Evolutionary conservation across 2,329 filamentous ascomycete species (phyloP).

Genomic region (Ophiostoma ulmi): DNA sequence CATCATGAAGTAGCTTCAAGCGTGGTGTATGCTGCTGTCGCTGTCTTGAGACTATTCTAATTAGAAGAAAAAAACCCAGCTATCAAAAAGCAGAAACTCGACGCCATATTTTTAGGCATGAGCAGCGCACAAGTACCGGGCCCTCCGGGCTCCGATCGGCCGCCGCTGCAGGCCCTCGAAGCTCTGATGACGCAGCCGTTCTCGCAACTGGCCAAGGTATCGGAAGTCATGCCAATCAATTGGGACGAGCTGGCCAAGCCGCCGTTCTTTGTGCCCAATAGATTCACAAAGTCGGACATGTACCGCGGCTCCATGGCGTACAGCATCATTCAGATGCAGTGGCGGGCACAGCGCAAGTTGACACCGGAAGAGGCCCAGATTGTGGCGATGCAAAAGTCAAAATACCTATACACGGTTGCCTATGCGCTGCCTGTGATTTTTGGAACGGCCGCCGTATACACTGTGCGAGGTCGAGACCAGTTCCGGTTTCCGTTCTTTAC

Average conservation of each 20-base stretch:
- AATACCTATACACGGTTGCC: constrained; percentile 20
- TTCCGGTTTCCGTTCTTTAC: constrained; percentile 28
- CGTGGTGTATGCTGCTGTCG: neutral
- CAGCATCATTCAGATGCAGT: constrained; percentile 16
- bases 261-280: constrained; percentile 22
- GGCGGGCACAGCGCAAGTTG: constrained; percentile 24
- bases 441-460: constrained; percentile 15
- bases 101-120: neutral
- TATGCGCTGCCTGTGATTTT: constrained; percentile 23
- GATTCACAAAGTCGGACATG: neutral
- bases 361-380: constrained; percentile 27
- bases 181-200: neutral
- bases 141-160: neutral
- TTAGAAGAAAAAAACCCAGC: too few species aligned
- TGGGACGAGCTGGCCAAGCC: constrained; percentile 25
- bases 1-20: neutral
- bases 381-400: constrained; percentile 25
- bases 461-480: constrained; percentile 22
- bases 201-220: constrained; percentile 20
- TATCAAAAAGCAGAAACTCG: neutral
- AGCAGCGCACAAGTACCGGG: neutral
- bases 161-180: constrained; percentile 11
- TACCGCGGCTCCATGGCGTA: constrained; percentile 21
- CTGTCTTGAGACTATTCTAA: neutral
- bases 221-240: constrained; percentile 23